Evolutionary conservation across 148 eudicot genomes (phyloP), one percentile per base, ranked within the genome.

Genomic region (Camellia lanceoleosa): DNA sequence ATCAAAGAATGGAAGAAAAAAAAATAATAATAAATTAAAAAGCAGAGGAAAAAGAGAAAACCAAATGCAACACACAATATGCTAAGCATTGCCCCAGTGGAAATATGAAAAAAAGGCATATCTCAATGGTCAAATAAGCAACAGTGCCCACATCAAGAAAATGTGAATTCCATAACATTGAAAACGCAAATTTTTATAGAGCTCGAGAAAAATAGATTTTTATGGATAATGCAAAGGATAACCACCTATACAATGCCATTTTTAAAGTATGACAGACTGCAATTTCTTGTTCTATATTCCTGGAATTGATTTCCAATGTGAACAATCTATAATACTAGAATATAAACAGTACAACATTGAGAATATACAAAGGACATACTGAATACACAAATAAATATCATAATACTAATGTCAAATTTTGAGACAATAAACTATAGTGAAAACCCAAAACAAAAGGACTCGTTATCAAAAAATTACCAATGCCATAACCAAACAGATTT

Each of bases 401-500:
- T 20, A n/a, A 19, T 56, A 60, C 46, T 47, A 44, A 56, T 3
- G 56, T 56, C 74, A 58, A 47, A n/a, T 2, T 42, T 18, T 3
- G 4, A 3, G 9, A 77, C 9, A 4, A 58, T 18, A 20, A 11
- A 68, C 16, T 62, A 52, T 30, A 38, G 73, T 46, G 20, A 47
- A 60, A 78, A 56, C 16, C 9, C 74, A 49, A 66, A 23, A 47
- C 15, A 43, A 41, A 62, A 47, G 20, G 18, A 23, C 44, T 42
- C 8, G 41, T 23, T 46, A 23, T 30, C 15, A 23, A 70, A 46
- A 83, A n/a, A 68, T 91, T 92, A 96, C 98, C 99, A 67, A 96
- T 92, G 82, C 90, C 99, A 86, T 96, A 96, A 59, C 99, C 99
- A 84, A 89, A 83, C 83, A 96, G 84, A 87, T 96, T 96, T 61